Percentiles rank a stretch among this genome's conserved stretches.
These are phyloP conservation scores for Bipolaris cookei DNA, from an alignment of 2,329 filamentous ascomycete genomes.

Conservation along the genomic window DNA sequence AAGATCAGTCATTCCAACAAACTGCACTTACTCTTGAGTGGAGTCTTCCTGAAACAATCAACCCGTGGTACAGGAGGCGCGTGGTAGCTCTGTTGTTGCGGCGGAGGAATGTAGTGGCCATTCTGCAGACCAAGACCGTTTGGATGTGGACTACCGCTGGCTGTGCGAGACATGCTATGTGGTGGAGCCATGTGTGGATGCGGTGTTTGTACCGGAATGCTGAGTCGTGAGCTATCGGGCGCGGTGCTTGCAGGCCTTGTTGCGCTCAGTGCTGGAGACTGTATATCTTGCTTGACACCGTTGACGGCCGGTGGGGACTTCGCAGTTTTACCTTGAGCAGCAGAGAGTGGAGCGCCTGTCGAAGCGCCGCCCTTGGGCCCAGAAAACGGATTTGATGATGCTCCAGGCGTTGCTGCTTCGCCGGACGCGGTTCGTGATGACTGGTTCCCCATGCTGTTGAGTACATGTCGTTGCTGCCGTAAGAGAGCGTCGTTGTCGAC, in stretches of 20 bases:
- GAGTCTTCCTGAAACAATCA: slow-evolving; percentile 40
- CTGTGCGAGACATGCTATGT: slow-evolving; percentile 39
- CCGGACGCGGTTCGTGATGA: slow-evolving; percentile 38
- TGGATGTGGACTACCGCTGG: slow-evolving; percentile 54
- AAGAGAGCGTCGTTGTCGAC: slow-evolving; percentile 62
- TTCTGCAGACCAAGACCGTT: slow-evolving; percentile 37
- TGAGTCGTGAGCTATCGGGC: slow-evolving; percentile 42
- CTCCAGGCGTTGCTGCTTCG: slow-evolving; percentile 34
- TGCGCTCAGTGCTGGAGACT: slow-evolving; percentile 53
- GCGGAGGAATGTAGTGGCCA: slow-evolving; percentile 33
- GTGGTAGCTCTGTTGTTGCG: slow-evolving; percentile 40
- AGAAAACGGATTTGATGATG: slow-evolving; percentile 37
- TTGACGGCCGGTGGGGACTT: slow-evolving; percentile 41
- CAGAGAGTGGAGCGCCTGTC: slow-evolving; percentile 29
- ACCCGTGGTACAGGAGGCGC: slow-evolving; percentile 39
- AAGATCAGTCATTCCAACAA: background rate
- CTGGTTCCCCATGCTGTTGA: slow-evolving; percentile 53
- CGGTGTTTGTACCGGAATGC: slow-evolving; percentile 40
- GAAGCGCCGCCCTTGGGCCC: slow-evolving; percentile 33
- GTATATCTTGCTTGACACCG: slow-evolving; percentile 50
- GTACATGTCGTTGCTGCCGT: slow-evolving; percentile 60
- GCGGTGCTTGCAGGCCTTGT: slow-evolving; percentile 47
- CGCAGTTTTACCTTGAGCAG: slow-evolving; percentile 39
- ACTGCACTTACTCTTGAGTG: slow-evolving; percentile 56
- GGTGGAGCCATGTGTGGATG: slow-evolving; percentile 51